Percentiles rank a stretch among this genome's conserved stretches.
phyloP scores from a whole-genome alignment of 225 moss, liverwort and hornwort species.

The Pseudoscleropodium purum region DNA sequence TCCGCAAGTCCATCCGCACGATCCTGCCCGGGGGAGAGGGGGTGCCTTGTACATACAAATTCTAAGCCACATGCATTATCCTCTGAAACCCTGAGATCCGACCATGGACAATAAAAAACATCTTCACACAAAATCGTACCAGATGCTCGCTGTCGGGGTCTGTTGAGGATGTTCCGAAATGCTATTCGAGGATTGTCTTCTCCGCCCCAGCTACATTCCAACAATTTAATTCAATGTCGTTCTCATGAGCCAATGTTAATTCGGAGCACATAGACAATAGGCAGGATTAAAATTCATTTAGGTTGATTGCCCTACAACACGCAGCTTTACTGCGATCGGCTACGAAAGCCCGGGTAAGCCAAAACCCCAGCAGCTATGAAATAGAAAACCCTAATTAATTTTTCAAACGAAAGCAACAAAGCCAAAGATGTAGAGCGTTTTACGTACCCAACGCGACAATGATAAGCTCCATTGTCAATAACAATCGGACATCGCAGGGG shows the following conservation, averaged over 20 bases:
- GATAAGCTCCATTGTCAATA: slow-evolving; percentile 83
- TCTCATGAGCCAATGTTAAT: background rate
- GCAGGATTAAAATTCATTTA: background rate
- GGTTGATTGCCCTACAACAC: background rate
- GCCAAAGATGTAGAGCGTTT: background rate
- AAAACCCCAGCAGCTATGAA: background rate
- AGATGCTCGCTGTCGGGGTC: slow-evolving; percentile 76
- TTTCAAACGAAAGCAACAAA: background rate
- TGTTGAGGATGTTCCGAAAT: slow-evolving; percentile 87
- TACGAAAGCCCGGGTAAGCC: background rate
- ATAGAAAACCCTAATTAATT: background rate
- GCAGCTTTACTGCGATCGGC: background rate
- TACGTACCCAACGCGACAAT: slow-evolving; percentile 78
- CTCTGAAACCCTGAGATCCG: background rate
- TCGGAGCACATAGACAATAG: background rate
- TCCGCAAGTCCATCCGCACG: background rate
- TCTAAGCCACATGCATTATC: background rate
- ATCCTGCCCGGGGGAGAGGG: background rate
- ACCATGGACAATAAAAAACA: background rate
- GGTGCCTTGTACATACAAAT: background rate
- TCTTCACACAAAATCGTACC: slow-evolving; percentile 22
- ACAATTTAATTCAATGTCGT: background rate
- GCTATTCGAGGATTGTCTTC: slow-evolving; percentile 65
- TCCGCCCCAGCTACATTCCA: slow-evolving; percentile 71
- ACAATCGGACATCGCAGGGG: slow-evolving; percentile 52